These are phyloP conservation scores for Talaromyces adpressus DNA, from an alignment of 495 filamentous ascomycete genomes.

Conservation along the genomic window DNA sequence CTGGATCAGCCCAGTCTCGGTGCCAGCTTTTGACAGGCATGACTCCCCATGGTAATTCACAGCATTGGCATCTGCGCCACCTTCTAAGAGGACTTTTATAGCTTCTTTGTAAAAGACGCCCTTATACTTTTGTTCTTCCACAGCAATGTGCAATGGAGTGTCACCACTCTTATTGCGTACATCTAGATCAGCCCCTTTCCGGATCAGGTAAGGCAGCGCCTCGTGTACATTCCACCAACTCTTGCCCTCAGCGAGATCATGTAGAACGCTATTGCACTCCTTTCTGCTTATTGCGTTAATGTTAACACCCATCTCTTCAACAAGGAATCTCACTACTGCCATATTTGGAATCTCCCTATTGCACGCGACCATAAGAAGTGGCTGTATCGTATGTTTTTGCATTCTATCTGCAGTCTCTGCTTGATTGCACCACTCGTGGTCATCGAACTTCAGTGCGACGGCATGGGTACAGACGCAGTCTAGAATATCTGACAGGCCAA, in stretches of 20 bases:
- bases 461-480: conserved; percentile 6
- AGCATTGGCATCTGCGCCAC: conserved; percentile 21
- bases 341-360: conserved; percentile 13
- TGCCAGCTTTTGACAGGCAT: conserved; percentile 12
- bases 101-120: conserved; percentile 13
- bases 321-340: conserved; percentile 10
- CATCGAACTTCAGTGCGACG: conserved; percentile 8
- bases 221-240: conserved; percentile 15
- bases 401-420: background rate
- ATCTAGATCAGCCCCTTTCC: conserved; percentile 13
- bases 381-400: background rate
- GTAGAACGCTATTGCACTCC: conserved; percentile 5
- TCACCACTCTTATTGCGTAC: conserved; percentile 9
- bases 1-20: conserved; percentile 10
- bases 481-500: conserved; percentile 4
- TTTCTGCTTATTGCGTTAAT: background rate
- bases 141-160: conserved; percentile 13
- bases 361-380: conserved; percentile 13
- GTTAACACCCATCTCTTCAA: conserved; percentile 10
- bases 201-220: conserved; percentile 16
- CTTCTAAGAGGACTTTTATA: conserved; percentile 15
- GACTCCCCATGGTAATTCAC: conserved; percentile 13
- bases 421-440: conserved; percentile 3
- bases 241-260: conserved; percentile 11
- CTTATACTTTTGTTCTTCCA: background rate